Base-by-base conservation (phyloP, 2,329 filamentous ascomycete genomes). In the Allantophomopsis lycopodina region DNA sequence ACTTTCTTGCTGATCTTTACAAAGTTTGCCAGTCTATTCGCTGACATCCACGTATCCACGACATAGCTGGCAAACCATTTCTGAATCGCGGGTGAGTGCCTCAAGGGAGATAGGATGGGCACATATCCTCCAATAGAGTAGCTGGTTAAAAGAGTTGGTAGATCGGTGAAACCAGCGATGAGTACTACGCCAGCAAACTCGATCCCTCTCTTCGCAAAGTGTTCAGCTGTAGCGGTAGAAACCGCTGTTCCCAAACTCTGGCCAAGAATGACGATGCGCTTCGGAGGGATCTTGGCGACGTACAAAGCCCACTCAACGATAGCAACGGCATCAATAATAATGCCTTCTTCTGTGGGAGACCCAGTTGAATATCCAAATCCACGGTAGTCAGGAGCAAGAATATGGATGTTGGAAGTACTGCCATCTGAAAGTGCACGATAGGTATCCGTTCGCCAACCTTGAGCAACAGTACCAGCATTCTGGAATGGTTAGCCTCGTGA, bases 181-280 rank as follows among this genome's bases (percentile, higher is more conserved):
- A 95, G 71, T 16, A 95, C 65, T 2, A 94, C 66, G 13, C 83
- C 83, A 0, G 84, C 86, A 51, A 94, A 93, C 20, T 82, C 75
- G 35, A 76, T 64, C 4, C 67, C 70, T 38, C 65, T 55, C 16
- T 53, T 53, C 2, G 74, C 70, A 50, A 83, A 88, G 40, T 76
- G 70, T 51, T 94, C 78, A 2, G 76, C 79, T 1, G 84, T 76
- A 2, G 76, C 88, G 35, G 78, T 72, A 5, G 80, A 76, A 2
- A 95, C 83, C 0, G 84, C 88, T 0, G 89, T 94, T 17, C 89
- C 89, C 0, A 96, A 70, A 50, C 83, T 91, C 51, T 95, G 88
- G 14, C 88, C 89, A 3, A 93, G 64, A 20, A 95, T 66, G 3
- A 89, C 76, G 45, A 94, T 91, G 18, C 77, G 77, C 32, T 72